These are phyloP conservation scores for Rhinocladiella similis DNA, from an alignment of 2,329 filamentous ascomycete species.

Conservation along the genomic window DNA sequence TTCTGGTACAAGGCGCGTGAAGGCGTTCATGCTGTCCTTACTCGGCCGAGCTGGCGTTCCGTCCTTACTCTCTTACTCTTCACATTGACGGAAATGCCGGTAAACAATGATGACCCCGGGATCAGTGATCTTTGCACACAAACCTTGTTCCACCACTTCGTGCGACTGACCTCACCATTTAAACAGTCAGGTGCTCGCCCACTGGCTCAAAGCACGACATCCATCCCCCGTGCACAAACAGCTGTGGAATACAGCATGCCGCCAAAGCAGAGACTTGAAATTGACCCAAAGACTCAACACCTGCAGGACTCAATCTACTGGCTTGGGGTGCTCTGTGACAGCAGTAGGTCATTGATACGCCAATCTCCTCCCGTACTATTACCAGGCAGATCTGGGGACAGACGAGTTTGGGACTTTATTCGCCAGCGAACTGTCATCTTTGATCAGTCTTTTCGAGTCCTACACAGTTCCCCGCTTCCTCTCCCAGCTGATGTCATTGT, in stretches of 20 bases:
- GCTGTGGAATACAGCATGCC: constrained; percentile 44
- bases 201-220: background rate
- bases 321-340: constrained; percentile 4
- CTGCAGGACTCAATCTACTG: constrained; percentile 8
- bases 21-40: background rate
- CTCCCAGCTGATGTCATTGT: constrained; percentile 5
- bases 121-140: constrained; percentile 5
- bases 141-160: constrained; percentile 5
- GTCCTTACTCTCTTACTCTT: constrained; percentile 5
- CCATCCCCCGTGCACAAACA: constrained; percentile 53
- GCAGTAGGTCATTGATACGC: constrained; percentile 1
- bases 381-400: constrained; percentile 1
- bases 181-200: background rate
- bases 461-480: constrained; percentile 2
- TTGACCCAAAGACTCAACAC: background rate
- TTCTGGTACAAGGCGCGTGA: constrained; percentile 2
- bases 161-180: background rate
- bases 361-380: background rate
- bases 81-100: constrained; percentile 4
- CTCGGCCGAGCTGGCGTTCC: constrained; percentile 8
- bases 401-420: constrained; percentile 12
- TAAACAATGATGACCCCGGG: background rate
- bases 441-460: constrained; percentile 6
- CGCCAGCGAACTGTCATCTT: constrained; percentile 17
- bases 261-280: background rate